These are phyloP conservation scores for Hypoxylon subgilvum DNA, from an alignment of 495 filamentous ascomycete genomes.

Conservation along the genomic window DNA sequence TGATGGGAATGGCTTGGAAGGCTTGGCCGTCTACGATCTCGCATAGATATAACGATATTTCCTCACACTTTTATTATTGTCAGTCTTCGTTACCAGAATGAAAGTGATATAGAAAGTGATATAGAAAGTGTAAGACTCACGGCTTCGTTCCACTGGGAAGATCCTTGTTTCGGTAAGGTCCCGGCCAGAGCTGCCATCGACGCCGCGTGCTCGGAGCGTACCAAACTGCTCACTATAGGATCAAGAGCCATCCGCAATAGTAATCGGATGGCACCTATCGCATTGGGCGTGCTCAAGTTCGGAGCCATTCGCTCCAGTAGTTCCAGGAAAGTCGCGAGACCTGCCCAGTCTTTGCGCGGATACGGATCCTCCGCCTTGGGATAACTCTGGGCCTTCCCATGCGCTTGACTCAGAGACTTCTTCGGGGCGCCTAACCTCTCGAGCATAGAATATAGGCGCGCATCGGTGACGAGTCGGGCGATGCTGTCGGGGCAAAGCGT, in stretches of 20 bases:
- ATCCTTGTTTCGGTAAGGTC: conserved; percentile 17
- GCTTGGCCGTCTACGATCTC: conserved; percentile 54
- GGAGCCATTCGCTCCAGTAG: conserved; percentile 43
- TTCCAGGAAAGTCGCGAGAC: conserved; percentile 44
- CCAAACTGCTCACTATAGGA: conserved; percentile 51
- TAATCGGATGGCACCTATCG: conserved; percentile 45
- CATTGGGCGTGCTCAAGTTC: conserved; percentile 25
- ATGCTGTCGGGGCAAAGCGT: conserved; percentile 46
- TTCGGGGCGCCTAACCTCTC: conserved; percentile 47
- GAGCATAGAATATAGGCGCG: conserved; percentile 48
- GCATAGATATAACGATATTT: conserved; percentile 61
- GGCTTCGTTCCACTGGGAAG: conserved; percentile 34
- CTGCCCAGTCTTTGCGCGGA: conserved; percentile 43
- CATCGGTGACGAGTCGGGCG: conserved; percentile 45
- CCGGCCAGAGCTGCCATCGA: conserved; percentile 35
- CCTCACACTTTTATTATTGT: conserved; percentile 52
- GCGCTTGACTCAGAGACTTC: conserved; percentile 32
- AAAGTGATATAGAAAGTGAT: background rate
- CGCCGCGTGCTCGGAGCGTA: conserved; percentile 44
- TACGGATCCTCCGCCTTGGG: conserved; percentile 39
- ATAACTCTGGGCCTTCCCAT: conserved; percentile 20
- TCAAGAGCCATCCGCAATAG: conserved; percentile 69
- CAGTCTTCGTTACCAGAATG: no score
- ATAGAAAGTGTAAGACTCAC: no score
- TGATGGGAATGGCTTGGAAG: conserved; percentile 66